These are phyloP conservation scores for Metschnikowia chrysomelidarum DNA, from an alignment of 805 yeast genomes.

Conservation along the genomic window DNA sequence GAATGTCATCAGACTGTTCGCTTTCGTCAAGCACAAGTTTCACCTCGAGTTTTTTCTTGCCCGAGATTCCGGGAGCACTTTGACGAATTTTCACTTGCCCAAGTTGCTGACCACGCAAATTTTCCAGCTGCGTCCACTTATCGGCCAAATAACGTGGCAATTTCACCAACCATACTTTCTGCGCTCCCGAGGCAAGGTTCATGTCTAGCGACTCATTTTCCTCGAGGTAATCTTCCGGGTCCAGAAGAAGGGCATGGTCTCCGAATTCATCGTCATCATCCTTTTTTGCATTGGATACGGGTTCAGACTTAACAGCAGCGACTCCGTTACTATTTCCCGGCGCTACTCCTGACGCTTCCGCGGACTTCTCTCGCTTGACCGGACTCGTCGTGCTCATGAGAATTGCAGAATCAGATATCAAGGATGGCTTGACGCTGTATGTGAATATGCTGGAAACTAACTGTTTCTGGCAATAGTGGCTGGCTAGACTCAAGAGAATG, in stretches of 20 bases:
- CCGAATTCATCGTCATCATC: constrained; percentile 10
- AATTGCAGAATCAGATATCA: too few species aligned
- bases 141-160: constrained; percentile 85
- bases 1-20: constrained; percentile 47
- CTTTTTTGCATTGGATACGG: too few species aligned
- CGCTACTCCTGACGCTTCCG: constrained; percentile 1
- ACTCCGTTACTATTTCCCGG: not conserved
- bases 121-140: constrained; percentile 64
- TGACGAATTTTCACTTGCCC: constrained; percentile 78
- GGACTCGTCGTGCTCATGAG: constrained; percentile 17
- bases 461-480: too few species aligned
- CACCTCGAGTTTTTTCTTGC: constrained; percentile 42
- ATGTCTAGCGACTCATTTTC: constrained; percentile 75
- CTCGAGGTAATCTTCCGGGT: constrained; percentile 46
- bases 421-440: too few species aligned
- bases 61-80: constrained; percentile 26
- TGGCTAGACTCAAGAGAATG: too few species aligned
- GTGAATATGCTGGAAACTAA: too few species aligned
- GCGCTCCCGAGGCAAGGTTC: constrained; percentile 57
- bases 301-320: constrained; percentile 8
- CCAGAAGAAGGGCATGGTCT: constrained; percentile 38
- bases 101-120: constrained; percentile 68
- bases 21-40: constrained; percentile 50
- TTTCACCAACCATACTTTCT: constrained; percentile 90
- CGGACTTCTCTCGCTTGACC: constrained; percentile 10